Conservation (phyloP, 2,329 filamentous ascomycete genomes). For the Chlorencoelia australis region DNA sequence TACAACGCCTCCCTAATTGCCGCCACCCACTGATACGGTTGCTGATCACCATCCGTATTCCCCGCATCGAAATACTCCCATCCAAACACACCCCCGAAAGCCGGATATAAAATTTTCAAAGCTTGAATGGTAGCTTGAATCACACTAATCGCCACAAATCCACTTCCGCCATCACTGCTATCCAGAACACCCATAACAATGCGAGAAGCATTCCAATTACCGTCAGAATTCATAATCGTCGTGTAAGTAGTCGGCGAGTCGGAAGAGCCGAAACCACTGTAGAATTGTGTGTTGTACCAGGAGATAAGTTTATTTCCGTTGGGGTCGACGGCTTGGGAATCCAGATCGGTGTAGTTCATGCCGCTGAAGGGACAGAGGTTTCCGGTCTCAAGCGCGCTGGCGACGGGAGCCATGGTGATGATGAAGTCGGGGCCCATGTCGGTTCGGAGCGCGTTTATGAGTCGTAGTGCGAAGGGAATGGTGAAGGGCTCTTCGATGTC, state of each 20-base stretch:
- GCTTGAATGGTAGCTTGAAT: conserved; percentile 28
- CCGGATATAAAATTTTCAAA: conserved; percentile 7
- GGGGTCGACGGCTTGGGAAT: conserved; percentile 29
- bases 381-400: conserved; percentile 43
- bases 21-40: conserved; percentile 11
- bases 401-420: conserved; percentile 49
- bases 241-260: conserved; percentile 4
- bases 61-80: conserved; percentile 44
- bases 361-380: conserved; percentile 43
- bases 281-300: conserved; percentile 13
- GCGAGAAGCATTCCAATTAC: conserved; percentile 8
- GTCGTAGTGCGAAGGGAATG: conserved; percentile 64
- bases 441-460: conserved; percentile 69
- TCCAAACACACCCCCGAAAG: conserved; percentile 30
- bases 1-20: conserved; percentile 4
- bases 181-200: conserved; percentile 6
- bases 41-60: conserved; percentile 42
- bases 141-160: conserved; percentile 3
- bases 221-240: conserved; percentile 5
- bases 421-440: conserved; percentile 60
- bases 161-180: conserved; percentile 6
- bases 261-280: conserved; percentile 7
- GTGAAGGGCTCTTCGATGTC: conserved; percentile 72
- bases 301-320: conserved; percentile 1
- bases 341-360: conserved; percentile 73